phyloP scores from a whole-genome alignment of 768 basidiomycete genomes.

The Rhodotorula paludigena region DNA sequence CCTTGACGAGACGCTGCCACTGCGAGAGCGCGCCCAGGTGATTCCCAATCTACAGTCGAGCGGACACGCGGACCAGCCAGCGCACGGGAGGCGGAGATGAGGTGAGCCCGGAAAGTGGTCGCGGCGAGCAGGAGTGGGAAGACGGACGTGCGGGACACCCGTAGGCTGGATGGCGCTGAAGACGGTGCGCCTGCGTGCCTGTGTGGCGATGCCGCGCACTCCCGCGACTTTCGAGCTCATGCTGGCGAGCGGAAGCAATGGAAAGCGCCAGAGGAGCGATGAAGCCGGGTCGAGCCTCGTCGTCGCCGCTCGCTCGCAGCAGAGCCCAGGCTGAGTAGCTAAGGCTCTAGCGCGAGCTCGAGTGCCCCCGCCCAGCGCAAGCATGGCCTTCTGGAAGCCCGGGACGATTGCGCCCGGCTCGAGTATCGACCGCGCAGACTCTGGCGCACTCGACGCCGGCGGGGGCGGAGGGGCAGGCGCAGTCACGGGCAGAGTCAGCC shows the following conservation, averaged over 20 bases:
- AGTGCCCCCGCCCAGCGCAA: no score
- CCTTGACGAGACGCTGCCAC: constrained; percentile 75
- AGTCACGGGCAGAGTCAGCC: constrained; percentile 56
- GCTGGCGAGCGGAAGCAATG: no score
- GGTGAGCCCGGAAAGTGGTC: not conserved
- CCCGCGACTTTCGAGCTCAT: no score
- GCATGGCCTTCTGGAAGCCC: constrained; percentile 72
- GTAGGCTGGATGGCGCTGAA: constrained; percentile 95
- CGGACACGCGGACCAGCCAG: constrained; percentile 13
- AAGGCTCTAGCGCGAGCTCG: no score
- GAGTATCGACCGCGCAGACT: constrained; percentile 73
- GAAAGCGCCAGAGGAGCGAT: no score
- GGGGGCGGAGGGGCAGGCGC: constrained; percentile 66
- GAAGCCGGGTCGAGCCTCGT: not conserved
- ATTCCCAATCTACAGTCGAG: constrained; percentile 69
- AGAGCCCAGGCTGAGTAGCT: no score
- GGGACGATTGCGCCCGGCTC: constrained; percentile 79
- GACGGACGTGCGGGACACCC: constrained; percentile 72
- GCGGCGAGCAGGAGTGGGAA: not conserved
- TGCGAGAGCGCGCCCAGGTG: constrained; percentile 84
- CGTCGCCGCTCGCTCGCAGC: no score
- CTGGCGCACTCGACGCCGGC: not conserved
- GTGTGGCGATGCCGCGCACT: no score
- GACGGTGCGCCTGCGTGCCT: no score
- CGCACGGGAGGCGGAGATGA: not conserved